phyloP scores from a whole-genome alignment of 805 yeast genomes.

The Scheffersomyces amazonensis region DNA sequence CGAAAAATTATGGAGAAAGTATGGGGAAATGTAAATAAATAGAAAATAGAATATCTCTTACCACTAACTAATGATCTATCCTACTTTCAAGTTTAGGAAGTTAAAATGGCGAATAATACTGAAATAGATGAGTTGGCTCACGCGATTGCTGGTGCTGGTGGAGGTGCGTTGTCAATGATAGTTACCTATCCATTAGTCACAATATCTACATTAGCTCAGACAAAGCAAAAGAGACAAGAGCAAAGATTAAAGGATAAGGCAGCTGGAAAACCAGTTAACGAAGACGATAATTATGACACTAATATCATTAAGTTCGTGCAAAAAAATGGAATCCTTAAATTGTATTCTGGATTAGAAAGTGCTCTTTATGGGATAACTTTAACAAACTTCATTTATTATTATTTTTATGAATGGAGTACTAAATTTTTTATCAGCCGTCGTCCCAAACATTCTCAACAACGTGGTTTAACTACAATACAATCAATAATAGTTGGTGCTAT shows the following conservation, averaged over 20 bases:
- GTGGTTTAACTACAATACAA: constrained; percentile 58
- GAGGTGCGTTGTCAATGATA: constrained; percentile 84
- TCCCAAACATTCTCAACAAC: constrained; percentile 13
- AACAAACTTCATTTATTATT: constrained; percentile 86
- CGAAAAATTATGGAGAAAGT: too few relatives aligned
- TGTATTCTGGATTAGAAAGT: constrained; percentile 83
- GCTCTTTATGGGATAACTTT: constrained; percentile 83
- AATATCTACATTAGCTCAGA: constrained; percentile 84
- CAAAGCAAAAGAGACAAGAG: constrained; percentile 29
- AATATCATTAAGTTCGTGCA: constrained; percentile 26
- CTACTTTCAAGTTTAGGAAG: too few relatives aligned
- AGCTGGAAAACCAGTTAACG: constrained; percentile 1
- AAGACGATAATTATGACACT: constrained; percentile 7
- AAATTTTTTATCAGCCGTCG: constrained; percentile 35
- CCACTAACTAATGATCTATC: too few relatives aligned
- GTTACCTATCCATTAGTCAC: constrained; percentile 90
- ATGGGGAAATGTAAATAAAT: too few relatives aligned
- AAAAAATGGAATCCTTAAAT: constrained; percentile 63
- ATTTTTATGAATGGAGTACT: constrained; percentile 76
- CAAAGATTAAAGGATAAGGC: neutral
- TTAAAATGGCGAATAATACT: neutral
- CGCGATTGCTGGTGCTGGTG: constrained; percentile 93
- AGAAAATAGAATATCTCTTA: too few relatives aligned
- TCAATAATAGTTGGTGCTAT: constrained; percentile 76
- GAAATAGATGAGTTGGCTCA: constrained; percentile 62